Evolutionary conservation across 148 eudicot species (phyloP), one percentile per base, ranked within the genome.

Genomic region (Mesembryanthemum crystallinum): DNA sequence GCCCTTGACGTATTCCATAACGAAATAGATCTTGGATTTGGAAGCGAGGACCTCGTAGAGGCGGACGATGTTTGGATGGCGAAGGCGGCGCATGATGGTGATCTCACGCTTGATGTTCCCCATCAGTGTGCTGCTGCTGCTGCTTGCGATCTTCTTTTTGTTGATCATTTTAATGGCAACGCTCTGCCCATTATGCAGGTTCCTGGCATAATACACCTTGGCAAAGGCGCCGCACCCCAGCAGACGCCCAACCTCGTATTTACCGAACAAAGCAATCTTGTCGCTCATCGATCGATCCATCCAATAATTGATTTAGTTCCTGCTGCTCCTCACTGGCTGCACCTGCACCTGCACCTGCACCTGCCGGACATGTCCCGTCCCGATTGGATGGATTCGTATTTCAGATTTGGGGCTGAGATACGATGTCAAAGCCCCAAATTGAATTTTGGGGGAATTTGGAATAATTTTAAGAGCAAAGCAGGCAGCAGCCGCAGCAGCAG

Each of bases 151-250:
- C 58, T 47, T 69, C 35, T 69, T 69, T 37, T 69, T 69, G 58
- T 69, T 69, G 35, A 69, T 69, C n/a, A 69, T 58, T 18, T 69
- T 69, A 23, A 69, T 69, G 8, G 72, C 72, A 20, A 69, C 72
- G n/a, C 58, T 47, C n/a, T 45, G 23, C 4, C 72, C 72, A 28
- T 28, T 69, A 8, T 11, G 10, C 0, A 49, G n/a, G 72, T 69
- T 69, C 35, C 72, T 25, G 3, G 33, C 72, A 11, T 69, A 28
- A 35, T 69, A 69, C 1, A 69, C 72, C 35, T 69, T 69, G 0
- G 72, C 72, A 8, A 69, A 69, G n/a, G 72, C 72, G 3, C 72
- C 72, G 72, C 72, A 69, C 3, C 72, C 72, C 0, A 69, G 58
- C 35, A 69, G 23, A 30, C 72, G 57, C 35, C 72, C 72, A 33